Evolutionary conservation across 371 early-diverging fungal species (phyloP).

Genomic region (Mucor irregularis): DNA sequence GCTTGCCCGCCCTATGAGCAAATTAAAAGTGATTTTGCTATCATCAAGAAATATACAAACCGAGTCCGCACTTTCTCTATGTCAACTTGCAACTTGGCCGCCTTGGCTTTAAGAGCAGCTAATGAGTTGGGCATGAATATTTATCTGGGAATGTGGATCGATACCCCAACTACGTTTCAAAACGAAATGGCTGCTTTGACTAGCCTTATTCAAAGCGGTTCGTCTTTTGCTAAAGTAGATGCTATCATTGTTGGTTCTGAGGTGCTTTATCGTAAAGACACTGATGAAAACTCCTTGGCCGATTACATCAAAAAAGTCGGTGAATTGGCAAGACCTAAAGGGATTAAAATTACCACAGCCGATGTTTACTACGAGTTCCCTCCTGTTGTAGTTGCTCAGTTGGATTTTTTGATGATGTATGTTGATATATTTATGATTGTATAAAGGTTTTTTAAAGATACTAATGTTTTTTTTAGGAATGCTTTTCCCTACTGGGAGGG

Average conservation of each 20-base stretch:
- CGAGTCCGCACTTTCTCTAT: conserved; percentile 58
- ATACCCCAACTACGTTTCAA: conserved; percentile 49
- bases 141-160: conserved; percentile 66
- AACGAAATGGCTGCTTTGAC: conserved; percentile 50
- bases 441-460: not conserved
- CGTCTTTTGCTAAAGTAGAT: conserved; percentile 35
- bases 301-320: conserved; percentile 41
- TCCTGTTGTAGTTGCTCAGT: conserved; percentile 43
- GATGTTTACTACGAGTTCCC: conserved; percentile 60
- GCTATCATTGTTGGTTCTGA: conserved; percentile 66
- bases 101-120: conserved; percentile 58
- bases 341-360: conserved; percentile 51
- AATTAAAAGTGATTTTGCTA: conserved; percentile 47
- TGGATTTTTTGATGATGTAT: conserved; percentile 63
- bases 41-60: conserved; percentile 50
- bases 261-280: conserved; percentile 58
- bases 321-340: conserved; percentile 29
- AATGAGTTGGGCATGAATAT: conserved; percentile 56
- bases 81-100: conserved; percentile 59
- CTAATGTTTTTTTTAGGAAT: conserved; percentile 33
- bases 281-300: conserved; percentile 34
- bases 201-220: conserved; percentile 29
- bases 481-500: conserved; percentile 75
- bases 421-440: not conserved
- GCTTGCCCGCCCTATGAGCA: conserved; percentile 55